These are phyloP conservation scores for Paraphaeosphaeria minitans DNA, from an alignment of 2,329 filamentous ascomycete genomes.

Conservation along the genomic window DNA sequence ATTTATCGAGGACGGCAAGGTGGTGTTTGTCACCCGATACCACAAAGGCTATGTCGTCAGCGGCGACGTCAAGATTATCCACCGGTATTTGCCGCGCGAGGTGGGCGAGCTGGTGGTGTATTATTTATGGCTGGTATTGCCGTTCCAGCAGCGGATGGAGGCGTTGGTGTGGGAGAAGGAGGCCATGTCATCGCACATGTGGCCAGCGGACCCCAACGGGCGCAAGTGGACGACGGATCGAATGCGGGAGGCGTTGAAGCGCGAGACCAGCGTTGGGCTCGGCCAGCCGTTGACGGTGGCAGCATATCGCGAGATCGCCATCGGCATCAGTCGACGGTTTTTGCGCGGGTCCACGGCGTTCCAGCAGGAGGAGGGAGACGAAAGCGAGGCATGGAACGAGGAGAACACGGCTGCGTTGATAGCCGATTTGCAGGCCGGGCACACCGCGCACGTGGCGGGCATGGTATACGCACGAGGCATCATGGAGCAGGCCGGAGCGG, in stretches of 20 bases:
- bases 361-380: conserved; percentile 17
- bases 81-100: not conserved
- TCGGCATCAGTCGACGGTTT: conserved; percentile 11
- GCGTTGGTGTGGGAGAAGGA: conserved; percentile 18
- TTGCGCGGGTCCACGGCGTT: conserved; percentile 21
- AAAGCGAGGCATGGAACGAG: conserved; percentile 16
- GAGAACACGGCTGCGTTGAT: conserved; percentile 8
- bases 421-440: too few relatives aligned
- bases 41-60: not conserved
- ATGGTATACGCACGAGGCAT: too few relatives aligned
- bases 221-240: not conserved
- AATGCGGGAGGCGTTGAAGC: not conserved
- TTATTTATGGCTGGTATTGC: not conserved
- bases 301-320: conserved; percentile 22
- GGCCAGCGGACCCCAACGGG: not conserved
- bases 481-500: not conserved
- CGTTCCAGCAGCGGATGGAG: not conserved
- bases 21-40: not conserved
- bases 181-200: conserved; percentile 12
- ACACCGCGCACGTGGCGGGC: too few relatives aligned
- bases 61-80: not conserved
- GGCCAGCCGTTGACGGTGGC: conserved; percentile 16
- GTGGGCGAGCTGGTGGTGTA: not conserved
- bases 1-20: not conserved
- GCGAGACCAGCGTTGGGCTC: conserved; percentile 8